These are phyloP conservation scores for Carex kokanica DNA, from an alignment of 176 grass and related monocot genomes.

Conservation along the genomic window DNA sequence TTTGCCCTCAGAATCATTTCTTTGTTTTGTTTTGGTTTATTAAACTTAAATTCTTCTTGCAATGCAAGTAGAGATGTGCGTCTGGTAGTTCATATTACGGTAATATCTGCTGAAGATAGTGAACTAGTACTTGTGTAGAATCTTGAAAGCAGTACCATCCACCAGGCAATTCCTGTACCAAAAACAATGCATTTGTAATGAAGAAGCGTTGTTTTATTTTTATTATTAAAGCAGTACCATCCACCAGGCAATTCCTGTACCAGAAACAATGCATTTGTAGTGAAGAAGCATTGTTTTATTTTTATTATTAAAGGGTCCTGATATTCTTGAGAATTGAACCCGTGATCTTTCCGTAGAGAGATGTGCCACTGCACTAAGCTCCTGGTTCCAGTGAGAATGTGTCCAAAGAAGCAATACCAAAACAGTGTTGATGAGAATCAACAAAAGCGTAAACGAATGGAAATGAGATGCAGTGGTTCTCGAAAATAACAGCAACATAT, in stretches of 20 bases:
- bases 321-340: too few relatives aligned
- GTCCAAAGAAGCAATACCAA: neutral
- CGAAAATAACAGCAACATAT: too few relatives aligned
- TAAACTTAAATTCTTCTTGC: too few relatives aligned
- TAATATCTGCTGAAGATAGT: neutral
- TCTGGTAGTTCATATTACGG: too few relatives aligned
- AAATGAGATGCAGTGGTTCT: neutral
- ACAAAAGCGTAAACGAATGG: neutral
- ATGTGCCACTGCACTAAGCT: too few relatives aligned
- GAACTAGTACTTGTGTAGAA: neutral
- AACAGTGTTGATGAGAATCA: neutral
- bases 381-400: neutral
- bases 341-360: too few relatives aligned
- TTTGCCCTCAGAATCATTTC: neutral
- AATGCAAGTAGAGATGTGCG: too few relatives aligned
- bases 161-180: neutral
- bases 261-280: neutral
- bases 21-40: too few relatives aligned
- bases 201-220: neutral
- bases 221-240: neutral
- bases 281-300: neutral
- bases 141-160: too few relatives aligned
- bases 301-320: too few relatives aligned
- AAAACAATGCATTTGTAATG: neutral
- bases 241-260: neutral